Evolutionary conservation across 768 basidiomycete genomes (phyloP).

Genomic region (Lactarius hatsudake): DNA sequence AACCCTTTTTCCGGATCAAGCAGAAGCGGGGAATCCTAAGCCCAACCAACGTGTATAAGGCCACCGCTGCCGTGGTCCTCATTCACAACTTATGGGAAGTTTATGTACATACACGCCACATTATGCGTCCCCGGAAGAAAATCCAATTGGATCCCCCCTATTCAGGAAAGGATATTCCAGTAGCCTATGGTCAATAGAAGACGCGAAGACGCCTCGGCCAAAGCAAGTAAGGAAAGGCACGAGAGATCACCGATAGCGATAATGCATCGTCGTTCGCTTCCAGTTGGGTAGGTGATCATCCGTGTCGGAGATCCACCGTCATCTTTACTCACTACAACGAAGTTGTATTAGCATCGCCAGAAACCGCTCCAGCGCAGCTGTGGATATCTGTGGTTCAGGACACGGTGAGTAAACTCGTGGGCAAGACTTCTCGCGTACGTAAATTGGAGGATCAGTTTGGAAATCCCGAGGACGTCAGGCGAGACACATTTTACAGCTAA

Average conservation of each 20-base stretch:
- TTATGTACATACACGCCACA: background rate
- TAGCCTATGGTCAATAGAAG: background rate
- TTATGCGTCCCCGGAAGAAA: background rate
- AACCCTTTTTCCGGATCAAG: background rate
- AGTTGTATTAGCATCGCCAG: background rate
- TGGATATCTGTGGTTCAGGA: background rate
- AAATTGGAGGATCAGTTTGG: background rate
- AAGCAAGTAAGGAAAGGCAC: background rate
- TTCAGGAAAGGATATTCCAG: background rate
- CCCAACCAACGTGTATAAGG: background rate
- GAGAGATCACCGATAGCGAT: background rate
- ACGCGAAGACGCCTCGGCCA: background rate
- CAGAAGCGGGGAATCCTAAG: background rate
- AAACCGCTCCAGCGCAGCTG: background rate
- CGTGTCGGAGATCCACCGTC: background rate
- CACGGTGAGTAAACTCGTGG: background rate
- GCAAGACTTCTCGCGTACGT: background rate
- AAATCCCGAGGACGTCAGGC: background rate
- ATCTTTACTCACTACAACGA: background rate
- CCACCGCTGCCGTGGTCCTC: background rate
- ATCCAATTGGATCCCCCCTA: background rate
- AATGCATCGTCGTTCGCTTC: background rate
- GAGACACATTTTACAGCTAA: background rate
- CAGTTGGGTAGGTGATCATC: background rate
- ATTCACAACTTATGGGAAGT: background rate